Evolutionary conservation across 306 rosid species (phyloP), one percentile per base, ranked within the genome.

Genomic region (Carpinus viminea): DNA sequence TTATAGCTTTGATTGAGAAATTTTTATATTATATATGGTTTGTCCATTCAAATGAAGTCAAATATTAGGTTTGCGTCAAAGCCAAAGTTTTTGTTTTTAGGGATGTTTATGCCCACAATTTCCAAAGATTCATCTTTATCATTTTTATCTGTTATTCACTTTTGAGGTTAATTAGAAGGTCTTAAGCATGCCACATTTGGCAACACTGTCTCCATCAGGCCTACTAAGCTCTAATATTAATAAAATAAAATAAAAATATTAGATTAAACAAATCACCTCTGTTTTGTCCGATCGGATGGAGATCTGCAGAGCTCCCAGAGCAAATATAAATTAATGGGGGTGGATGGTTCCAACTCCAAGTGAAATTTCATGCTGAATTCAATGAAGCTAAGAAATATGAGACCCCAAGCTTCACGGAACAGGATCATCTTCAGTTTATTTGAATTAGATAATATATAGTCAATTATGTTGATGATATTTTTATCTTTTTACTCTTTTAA

Each of bases 61-160:
- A 60, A 55, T 26, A 72, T 68, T 82, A 82, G 88, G 88, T 82
- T 82, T 48, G 4, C 31, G 77, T 82, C 84, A 15, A 81, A 81
- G 75, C 79, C 16, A 51, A 52, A 20, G 17, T 60, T 48, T 54
- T 75, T 72, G 74, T 80, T 51, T 31, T 21, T 57, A 53, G 21
- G 16, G 38, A 55, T n/a, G 57, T 60, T 72, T 50, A 13, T 16
- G 18, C 57, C 57, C 57, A 53, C 53, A 48, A 13, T 48, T 48
- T 11, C 53, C 53, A 12, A 48, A 48, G 16, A 12, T 11, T 13
- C 12, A 48, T 48, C 16, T 48, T 48, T 48, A 36, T 36, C 38
- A 24, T 0, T 24, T 24, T 24, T 24, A 24, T 24, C 26, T 24
- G 0, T 24, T 31, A 31, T 31, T 31, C 34, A 31, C 34, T 31